These are phyloP conservation scores for Trypanosoma grayi DNA, from an alignment of 208 protist species.

Conservation along the genomic window DNA sequence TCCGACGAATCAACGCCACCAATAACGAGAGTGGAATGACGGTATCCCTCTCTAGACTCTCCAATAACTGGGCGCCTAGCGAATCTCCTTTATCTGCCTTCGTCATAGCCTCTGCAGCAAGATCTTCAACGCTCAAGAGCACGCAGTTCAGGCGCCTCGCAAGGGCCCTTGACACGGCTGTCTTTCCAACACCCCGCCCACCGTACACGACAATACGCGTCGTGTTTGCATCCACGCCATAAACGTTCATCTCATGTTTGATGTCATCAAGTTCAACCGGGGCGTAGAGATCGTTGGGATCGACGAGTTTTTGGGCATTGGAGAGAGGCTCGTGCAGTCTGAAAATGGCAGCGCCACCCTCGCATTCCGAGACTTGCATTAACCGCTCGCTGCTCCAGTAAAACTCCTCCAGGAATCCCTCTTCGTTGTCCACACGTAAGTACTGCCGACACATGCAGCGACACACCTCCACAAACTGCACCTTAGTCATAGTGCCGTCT, in stretches of 20 bases:
- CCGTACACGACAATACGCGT: conserved; percentile 76
- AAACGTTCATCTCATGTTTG: conserved; percentile 37
- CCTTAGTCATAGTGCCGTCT: conserved; percentile 37
- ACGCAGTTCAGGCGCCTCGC: conserved; percentile 56
- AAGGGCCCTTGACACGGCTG: conserved; percentile 35
- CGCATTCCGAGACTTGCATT: conserved; percentile 6
- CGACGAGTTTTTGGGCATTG: conserved; percentile 34
- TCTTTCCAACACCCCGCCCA: conserved; percentile 50
- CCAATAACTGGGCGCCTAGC: conserved; percentile 35
- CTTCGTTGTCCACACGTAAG: conserved; percentile 40
- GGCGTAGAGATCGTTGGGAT: conserved; percentile 59
- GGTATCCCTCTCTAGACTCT: conserved; percentile 26
- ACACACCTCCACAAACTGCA: conserved; percentile 55
- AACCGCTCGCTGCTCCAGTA: conserved; percentile 26
- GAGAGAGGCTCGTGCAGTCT: no score
- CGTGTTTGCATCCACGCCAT: conserved; percentile 27
- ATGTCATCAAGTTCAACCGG: conserved; percentile 55
- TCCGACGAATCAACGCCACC: conserved; percentile 43
- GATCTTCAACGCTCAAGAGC: conserved; percentile 63
- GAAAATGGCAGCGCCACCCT: conserved; percentile 2
- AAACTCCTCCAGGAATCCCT: conserved; percentile 48
- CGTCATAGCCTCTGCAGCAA: conserved; percentile 32
- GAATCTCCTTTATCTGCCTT: conserved; percentile 3
- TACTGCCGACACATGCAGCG: conserved; percentile 49
- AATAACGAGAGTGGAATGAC: conserved; percentile 53